Evolutionary conservation across 257 asterid species (phyloP).

Genomic region (Salvia rosmarinus): DNA sequence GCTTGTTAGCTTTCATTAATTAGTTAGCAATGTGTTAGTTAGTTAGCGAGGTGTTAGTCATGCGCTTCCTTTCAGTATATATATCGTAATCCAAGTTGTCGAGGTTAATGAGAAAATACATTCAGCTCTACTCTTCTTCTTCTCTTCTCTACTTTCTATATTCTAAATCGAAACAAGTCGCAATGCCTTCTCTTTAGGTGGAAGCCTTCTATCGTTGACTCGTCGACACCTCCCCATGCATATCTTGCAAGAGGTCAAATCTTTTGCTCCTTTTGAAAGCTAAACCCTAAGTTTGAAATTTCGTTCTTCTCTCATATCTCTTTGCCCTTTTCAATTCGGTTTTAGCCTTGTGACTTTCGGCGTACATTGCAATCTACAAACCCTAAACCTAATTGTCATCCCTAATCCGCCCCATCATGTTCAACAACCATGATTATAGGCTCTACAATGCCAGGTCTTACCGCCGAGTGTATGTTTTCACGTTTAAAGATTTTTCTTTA

Average conservation of each 20-base stretch:
- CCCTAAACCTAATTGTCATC: slow-evolving; percentile 35
- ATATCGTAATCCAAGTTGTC: too few species aligned
- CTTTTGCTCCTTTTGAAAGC: neutral
- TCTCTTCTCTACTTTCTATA: too few species aligned
- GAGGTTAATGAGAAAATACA: too few species aligned
- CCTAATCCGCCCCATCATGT: slow-evolving; percentile 47
- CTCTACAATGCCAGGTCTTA: slow-evolving; percentile 67
- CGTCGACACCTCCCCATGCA: too few species aligned
- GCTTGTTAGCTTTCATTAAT: too few species aligned
- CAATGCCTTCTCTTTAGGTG: too few species aligned
- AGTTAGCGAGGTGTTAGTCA: too few species aligned
- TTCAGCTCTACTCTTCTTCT: too few species aligned
- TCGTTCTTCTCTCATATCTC: neutral
- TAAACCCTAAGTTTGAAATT: slow-evolving; percentile 24
- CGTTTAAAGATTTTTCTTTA: neutral
- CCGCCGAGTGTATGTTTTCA: slow-evolving; percentile 67
- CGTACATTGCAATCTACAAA: slow-evolving; percentile 34
- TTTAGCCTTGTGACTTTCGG: neutral
- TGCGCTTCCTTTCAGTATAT: too few species aligned
- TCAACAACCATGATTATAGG: slow-evolving; percentile 62
- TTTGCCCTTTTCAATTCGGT: neutral
- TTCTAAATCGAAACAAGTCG: too few species aligned
- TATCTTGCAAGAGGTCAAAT: neutral
- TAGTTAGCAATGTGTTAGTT: too few species aligned
- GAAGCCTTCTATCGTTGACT: too few species aligned